Conservation (phyloP, 257 asterid genomes). For the Asclepias syriaca region DNA sequence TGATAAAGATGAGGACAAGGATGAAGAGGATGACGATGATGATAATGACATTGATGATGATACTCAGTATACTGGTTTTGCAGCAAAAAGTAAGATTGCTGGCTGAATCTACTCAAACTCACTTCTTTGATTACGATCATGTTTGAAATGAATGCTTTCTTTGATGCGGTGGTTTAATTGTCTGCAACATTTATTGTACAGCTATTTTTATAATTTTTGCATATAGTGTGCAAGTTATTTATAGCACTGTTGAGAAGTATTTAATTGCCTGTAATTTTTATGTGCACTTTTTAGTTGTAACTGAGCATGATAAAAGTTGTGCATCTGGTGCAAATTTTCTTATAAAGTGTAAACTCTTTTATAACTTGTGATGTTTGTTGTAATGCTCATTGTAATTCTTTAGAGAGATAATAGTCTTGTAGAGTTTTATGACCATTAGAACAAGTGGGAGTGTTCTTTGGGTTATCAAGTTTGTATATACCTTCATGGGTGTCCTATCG, state of each 20-base stretch:
- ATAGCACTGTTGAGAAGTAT: background rate
- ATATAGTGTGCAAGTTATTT: background rate
- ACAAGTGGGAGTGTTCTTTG: background rate
- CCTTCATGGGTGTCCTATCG: background rate
- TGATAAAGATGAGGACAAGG: conserved; percentile 36
- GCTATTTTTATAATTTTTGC: background rate
- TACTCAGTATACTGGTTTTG: conserved; percentile 50
- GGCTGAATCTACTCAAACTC: conserved; percentile 12
- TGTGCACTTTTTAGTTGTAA: too few relatives aligned
- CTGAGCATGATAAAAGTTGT: background rate
- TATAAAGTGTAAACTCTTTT: background rate
- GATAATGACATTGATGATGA: conserved; percentile 41
- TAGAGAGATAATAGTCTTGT: background rate
- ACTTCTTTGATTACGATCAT: background rate
- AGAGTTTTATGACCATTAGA: background rate
- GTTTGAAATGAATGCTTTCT: background rate
- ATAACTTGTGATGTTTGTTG: background rate
- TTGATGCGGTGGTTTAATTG: background rate
- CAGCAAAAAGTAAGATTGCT: conserved; percentile 59
- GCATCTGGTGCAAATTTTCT: background rate
- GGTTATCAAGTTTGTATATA: background rate
- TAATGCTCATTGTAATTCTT: background rate
- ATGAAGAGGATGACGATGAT: conserved; percentile 15
- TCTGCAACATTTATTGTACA: background rate
- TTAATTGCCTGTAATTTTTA: background rate